Evolutionary conservation across 768 basidiomycete genomes (phyloP).

Genomic region (Lepiota brunneoincarnata): DNA sequence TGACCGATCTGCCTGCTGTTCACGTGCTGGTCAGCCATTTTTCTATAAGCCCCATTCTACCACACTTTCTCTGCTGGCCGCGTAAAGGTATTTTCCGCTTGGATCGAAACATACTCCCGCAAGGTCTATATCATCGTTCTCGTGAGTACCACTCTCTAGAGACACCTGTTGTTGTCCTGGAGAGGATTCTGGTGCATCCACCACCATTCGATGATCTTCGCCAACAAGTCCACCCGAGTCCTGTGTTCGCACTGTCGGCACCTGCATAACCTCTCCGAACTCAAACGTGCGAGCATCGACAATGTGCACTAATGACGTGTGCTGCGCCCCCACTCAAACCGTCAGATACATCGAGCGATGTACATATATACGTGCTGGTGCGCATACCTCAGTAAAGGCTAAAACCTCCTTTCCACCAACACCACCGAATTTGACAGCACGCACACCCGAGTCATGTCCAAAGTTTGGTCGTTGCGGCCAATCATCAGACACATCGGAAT

Average conservation of each 20-base stretch:
- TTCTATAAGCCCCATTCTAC: no score
- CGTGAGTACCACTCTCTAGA: no score
- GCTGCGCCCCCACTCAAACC: background rate
- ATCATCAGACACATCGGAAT: constrained; percentile 14
- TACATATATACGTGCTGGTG: background rate
- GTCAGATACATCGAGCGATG: background rate
- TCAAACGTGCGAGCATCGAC: constrained; percentile 16
- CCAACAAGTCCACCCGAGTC: background rate
- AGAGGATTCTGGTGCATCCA: no score
- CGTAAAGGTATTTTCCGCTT: no score
- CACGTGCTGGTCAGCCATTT: no score
- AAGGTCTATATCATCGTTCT: no score
- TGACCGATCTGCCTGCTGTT: no score
- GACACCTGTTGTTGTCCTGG: no score
- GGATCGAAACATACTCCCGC: no score
- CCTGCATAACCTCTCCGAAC: constrained; percentile 12
- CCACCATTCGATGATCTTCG: no score
- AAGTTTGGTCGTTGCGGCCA: constrained; percentile 10
- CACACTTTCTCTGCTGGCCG: no score
- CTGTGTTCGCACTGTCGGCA: constrained; percentile 7
- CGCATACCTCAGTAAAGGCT: constrained; percentile 14
- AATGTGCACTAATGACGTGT: constrained; percentile 15
- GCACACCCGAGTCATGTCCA: constrained; percentile 16
- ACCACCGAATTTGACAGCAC: constrained; percentile 16
- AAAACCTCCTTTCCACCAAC: constrained; percentile 15